Conservation (phyloP, 139 green algal species). For the Nannochloris sp. region DNA sequence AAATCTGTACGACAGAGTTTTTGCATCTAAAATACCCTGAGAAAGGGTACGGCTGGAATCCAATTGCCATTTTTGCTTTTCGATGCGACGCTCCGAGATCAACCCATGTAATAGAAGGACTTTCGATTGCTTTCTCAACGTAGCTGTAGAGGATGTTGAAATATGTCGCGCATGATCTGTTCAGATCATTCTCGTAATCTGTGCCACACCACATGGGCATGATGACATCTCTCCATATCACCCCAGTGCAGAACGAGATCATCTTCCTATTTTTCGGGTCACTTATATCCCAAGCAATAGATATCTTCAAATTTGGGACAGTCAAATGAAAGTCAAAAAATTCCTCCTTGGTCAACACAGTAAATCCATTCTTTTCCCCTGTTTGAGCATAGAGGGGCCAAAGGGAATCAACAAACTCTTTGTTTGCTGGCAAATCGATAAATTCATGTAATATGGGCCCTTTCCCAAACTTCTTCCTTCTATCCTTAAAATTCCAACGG, state of each 20-base stretch:
- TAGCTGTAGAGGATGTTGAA: constrained; percentile 30
- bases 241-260: constrained; percentile 30
- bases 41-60: constrained; percentile 22
- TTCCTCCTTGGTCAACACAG: constrained; percentile 21
- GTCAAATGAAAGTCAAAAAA: constrained; percentile 30
- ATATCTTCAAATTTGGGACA: constrained; percentile 15
- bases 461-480: constrained; percentile 26
- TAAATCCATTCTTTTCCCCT: constrained; percentile 32
- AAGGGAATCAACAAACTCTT: constrained; percentile 11
- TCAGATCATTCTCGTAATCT: constrained; percentile 29
- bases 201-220: constrained; percentile 39
- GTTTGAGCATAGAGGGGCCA: constrained; percentile 27
- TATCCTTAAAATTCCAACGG: constrained; percentile 34
- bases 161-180: constrained; percentile 23
- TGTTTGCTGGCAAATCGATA: constrained; percentile 13
- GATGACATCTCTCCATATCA: constrained; percentile 20
- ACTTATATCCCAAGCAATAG: constrained; percentile 7
- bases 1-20: constrained; percentile 22
- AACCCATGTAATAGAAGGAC: constrained; percentile 30
- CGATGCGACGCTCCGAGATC: constrained; percentile 24
- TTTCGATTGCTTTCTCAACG: constrained; percentile 19
- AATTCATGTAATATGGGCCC: background rate
- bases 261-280: constrained; percentile 5
- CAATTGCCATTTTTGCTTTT: constrained; percentile 24
- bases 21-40: constrained; percentile 33